Evolutionary conservation across 805 yeast species (phyloP).

Genomic region (Candida nonsorbophila): DNA sequence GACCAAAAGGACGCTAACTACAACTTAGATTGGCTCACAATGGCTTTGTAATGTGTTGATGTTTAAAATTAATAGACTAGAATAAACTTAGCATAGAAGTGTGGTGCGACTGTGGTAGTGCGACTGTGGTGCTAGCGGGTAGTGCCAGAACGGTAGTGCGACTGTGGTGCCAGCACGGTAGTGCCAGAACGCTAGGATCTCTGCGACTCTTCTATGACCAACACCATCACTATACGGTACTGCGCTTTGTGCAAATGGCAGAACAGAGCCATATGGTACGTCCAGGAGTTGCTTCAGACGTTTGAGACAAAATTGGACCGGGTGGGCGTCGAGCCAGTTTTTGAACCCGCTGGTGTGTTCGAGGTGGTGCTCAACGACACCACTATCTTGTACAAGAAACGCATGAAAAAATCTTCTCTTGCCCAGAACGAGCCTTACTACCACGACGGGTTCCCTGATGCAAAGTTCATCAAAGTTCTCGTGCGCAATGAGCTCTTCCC

Average conservation of each 20-base stretch:
- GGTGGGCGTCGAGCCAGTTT: conserved; percentile 18
- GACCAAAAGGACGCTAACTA: conserved; percentile 9
- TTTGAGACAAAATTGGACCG: conserved; percentile 58
- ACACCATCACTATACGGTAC: conserved; percentile 64
- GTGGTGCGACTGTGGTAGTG: too few relatives aligned
- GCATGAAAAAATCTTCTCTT: conserved; percentile 34
- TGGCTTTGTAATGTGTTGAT: conserved; percentile 23
- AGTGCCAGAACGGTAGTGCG: too few relatives aligned
- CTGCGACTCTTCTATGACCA: conserved; percentile 52
- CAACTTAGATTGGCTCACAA: conserved; percentile 26
- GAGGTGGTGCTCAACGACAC: conserved; percentile 11
- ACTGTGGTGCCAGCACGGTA: too few relatives aligned
- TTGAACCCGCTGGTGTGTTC: conserved; percentile 19
- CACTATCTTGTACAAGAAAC: conserved; percentile 44
- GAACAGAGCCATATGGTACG: conserved; percentile 81
- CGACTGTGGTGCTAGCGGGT: too few relatives aligned
- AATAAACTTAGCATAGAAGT: too few relatives aligned
- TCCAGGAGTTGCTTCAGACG: conserved; percentile 81
- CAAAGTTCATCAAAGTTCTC: conserved; percentile 67
- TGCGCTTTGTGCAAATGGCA: conserved; percentile 89
- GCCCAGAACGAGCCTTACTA: conserved; percentile 23
- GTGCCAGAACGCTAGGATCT: too few relatives aligned
- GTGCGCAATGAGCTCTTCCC: conserved; percentile 61
- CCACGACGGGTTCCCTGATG: conserved; percentile 81
- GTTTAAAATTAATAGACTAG: too few relatives aligned